A percentile compares a stretch with the other conserved stretches of the same genome.
Conservation (phyloP, 2,329 filamentous ascomycete genomes). For the Fusarium coffeatum region DNA sequence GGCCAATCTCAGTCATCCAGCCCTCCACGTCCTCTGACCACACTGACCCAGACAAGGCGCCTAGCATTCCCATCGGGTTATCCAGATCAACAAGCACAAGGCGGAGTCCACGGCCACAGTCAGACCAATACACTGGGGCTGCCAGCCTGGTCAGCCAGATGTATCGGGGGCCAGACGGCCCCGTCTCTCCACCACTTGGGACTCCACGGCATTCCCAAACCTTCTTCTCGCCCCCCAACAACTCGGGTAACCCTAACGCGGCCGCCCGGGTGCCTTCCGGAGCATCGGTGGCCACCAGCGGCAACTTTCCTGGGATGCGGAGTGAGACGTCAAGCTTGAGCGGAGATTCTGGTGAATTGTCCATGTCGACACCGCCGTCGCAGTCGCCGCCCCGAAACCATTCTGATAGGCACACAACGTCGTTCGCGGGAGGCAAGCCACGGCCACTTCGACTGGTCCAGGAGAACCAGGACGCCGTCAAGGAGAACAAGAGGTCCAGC, state of each 20-base stretch:
- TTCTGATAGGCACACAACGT: constrained; percentile 66
- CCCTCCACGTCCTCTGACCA: constrained; percentile 56
- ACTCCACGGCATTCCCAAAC: constrained; percentile 71
- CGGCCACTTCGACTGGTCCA: constrained; percentile 88
- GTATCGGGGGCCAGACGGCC: constrained; percentile 79
- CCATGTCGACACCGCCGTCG: constrained; percentile 57
- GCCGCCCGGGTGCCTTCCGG: constrained; percentile 64
- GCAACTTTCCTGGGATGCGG: constrained; percentile 79
- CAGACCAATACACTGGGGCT: constrained; percentile 71
- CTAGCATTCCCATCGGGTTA: constrained; percentile 77
- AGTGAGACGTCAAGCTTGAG: constrained; percentile 73
- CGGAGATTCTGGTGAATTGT: constrained; percentile 69
- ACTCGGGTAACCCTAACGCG: constrained; percentile 63
- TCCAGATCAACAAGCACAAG: constrained; percentile 66
- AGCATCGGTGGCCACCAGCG: constrained; percentile 59
- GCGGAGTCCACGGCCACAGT: constrained; percentile 66
- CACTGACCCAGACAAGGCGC: constrained; percentile 78
- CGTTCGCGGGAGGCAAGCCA: constrained; percentile 75
- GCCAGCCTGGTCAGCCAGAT: constrained; percentile 87
- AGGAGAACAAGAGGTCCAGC: constrained; percentile 69
- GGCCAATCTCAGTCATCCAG: constrained; percentile 70
- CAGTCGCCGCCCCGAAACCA: constrained; percentile 66
- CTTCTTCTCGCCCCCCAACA: constrained; percentile 68
- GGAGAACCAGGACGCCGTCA: constrained; percentile 70
- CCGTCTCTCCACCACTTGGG: constrained; percentile 68